These are phyloP conservation scores for Aspergillus eucalypticola DNA, from an alignment of 2,329 filamentous ascomycete genomes.

Conservation along the genomic window DNA sequence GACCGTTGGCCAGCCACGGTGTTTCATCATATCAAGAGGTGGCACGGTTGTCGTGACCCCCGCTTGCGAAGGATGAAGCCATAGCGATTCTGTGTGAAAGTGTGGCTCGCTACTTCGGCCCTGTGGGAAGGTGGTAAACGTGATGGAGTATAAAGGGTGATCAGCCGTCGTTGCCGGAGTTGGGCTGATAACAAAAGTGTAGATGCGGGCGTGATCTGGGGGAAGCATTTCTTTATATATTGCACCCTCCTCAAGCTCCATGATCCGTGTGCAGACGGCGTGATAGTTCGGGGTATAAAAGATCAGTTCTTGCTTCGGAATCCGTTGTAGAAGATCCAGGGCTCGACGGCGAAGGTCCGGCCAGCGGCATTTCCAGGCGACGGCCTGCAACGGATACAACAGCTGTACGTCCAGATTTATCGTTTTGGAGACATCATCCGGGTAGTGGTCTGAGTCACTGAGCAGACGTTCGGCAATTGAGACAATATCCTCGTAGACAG, in stretches of 20 bases:
- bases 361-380: slow-evolving; percentile 27
- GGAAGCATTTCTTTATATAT: neutral
- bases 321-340: slow-evolving; percentile 18
- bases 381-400: slow-evolving; percentile 22
- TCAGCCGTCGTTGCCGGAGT: neutral
- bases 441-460: slow-evolving; percentile 7
- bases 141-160: slow-evolving; percentile 9
- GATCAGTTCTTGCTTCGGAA: slow-evolving; percentile 18
- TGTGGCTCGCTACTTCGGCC: slow-evolving; percentile 8
- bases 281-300: slow-evolving; percentile 18
- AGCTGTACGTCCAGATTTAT: slow-evolving; percentile 19
- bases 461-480: slow-evolving; percentile 7
- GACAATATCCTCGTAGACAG: slow-evolving; percentile 15
- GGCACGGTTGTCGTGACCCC: neutral
- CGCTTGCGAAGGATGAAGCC: neutral
- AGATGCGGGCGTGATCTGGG: slow-evolving; percentile 16
- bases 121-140: slow-evolving; percentile 16
- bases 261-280: slow-evolving; percentile 18
- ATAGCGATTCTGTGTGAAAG: slow-evolving; percentile 11
- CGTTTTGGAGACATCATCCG: slow-evolving; percentile 12
- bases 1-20: neutral
- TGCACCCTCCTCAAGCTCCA: slow-evolving; percentile 18
- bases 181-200: slow-evolving; percentile 14
- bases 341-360: slow-evolving; percentile 20
- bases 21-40: slow-evolving; percentile 2